Conservation (phyloP, 495 filamentous ascomycete genomes). For the Antarctomyces pellizariae region DNA sequence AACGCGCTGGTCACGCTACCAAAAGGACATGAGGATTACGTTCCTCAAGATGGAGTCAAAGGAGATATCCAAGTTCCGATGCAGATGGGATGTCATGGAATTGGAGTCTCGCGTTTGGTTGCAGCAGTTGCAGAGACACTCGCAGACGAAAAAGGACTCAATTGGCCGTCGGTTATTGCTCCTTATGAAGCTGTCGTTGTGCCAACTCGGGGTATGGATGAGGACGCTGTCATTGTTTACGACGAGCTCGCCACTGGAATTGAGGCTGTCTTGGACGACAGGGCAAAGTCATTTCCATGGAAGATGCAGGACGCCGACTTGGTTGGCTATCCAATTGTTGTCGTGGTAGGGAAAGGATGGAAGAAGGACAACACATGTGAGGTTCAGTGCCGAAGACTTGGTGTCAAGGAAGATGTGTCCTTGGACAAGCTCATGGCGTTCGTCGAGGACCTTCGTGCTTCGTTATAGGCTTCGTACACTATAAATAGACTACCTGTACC, state of each 20-base stretch:
- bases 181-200: constrained; percentile 66
- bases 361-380: constrained; percentile 35
- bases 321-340: constrained; percentile 65
- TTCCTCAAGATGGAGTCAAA: not conserved
- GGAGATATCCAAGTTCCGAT: constrained; percentile 22
- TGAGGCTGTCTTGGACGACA: constrained; percentile 54
- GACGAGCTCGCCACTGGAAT: constrained; percentile 22
- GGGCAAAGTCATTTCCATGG: constrained; percentile 45
- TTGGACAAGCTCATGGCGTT: constrained; percentile 14
- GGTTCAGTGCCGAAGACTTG: constrained; percentile 50
- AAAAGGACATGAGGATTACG: not conserved
- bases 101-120: constrained; percentile 80
- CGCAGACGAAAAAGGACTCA: constrained; percentile 52
- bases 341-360: constrained; percentile 62
- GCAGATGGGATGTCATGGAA: constrained; percentile 92
- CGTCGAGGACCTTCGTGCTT: constrained; percentile 1
- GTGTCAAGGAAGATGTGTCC: constrained; percentile 21
- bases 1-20: constrained; percentile 30
- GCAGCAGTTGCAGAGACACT: constrained; percentile 57
- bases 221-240: constrained; percentile 32
- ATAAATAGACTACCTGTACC: too few species aligned
- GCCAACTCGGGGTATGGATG: constrained; percentile 24
- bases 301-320: constrained; percentile 76
- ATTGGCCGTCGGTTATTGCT: constrained; percentile 72
- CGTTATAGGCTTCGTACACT: too few species aligned